Conservation (phyloP, 441 rosid species). For the Arabidopsis lyrata region DNA sequence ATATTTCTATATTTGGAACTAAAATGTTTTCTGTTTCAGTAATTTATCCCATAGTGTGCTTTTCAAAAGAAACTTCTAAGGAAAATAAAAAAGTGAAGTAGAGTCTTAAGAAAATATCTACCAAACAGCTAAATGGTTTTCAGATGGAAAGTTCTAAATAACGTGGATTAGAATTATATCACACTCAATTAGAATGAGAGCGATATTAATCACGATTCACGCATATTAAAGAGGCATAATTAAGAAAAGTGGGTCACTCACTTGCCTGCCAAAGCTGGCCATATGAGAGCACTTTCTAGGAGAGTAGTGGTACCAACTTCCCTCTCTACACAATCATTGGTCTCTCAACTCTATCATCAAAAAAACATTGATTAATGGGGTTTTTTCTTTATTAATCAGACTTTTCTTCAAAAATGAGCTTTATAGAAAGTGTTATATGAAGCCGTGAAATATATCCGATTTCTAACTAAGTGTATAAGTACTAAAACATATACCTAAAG, state of each 20-base stretch:
- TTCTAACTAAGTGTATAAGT: neutral
- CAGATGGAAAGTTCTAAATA: slow-evolving; percentile 25
- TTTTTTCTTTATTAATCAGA: neutral
- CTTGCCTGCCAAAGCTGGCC: slow-evolving; percentile 41
- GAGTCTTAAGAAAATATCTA: neutral
- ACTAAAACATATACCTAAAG: neutral
- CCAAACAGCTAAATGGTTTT: neutral
- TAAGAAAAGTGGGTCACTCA: slow-evolving; percentile 35
- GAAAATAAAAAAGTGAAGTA: neutral
- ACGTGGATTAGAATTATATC: neutral
- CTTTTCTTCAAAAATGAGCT: neutral
- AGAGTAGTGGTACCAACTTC: slow-evolving; percentile 43
- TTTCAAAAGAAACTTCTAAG: neutral
- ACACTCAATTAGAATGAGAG: slow-evolving; percentile 5
- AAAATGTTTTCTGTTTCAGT: neutral
- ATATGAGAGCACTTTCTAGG: slow-evolving; percentile 38
- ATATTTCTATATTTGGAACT: neutral
- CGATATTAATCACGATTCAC: slow-evolving; percentile 16
- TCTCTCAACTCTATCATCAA: slow-evolving; percentile 31
- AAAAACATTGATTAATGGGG: slow-evolving; percentile 8
- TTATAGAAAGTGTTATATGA: neutral
- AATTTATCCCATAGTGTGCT: neutral
- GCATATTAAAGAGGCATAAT: neutral
- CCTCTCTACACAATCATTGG: slow-evolving; percentile 36
- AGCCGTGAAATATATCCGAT: neutral